Base-by-base conservation (phyloP, 116 monocot species). In the Papilionanthe hybrid region DNA sequence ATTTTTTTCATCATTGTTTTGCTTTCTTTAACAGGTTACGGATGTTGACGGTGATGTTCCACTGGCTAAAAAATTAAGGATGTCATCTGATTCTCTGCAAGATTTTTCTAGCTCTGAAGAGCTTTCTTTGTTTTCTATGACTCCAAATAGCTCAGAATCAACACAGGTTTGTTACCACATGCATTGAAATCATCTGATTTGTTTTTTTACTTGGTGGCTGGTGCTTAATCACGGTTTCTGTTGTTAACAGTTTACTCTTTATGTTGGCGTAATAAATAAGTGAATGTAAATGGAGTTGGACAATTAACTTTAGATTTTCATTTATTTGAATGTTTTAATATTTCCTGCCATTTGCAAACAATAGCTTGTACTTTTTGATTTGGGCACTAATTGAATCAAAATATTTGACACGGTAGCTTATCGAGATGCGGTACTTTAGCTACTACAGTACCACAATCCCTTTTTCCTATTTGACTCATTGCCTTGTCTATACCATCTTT, bases 41-140 rank as follows among this genome's bases (percentile, higher is more conserved):
- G 90, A 99, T 77, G 86, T 89, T 85, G 95, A 95, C 66, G 78
- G 86, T 89, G 93, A 95, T 87, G 77, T 18, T 25, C 89, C 88
- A 23, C 83, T 80, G 13, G 79, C 89, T 63, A 99, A 99, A 83
- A 79, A 89, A 72, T 79, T 95, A 72, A 74, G 90, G 83, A 80
- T 80, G 27, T 79, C 90, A 60, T 99, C 90, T 75, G 99, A 99
- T 85, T 77, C 82, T 80, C 71, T 90, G 49, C 90, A 91, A 82
- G 98, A 98, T 83, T 76, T 79, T 77, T 75, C 82, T 32, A 88
- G 82, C 77, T 88, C 75, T 18, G 99, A 99, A 42, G 99, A 99
- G 78, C 91, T 99, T 76, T 93, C 99, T 41, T 83, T 95, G 74
- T 90, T 90, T 81, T 80, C 86, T 12, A 92, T 90, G 13, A 41